Percentiles rank a stretch among this genome's conserved stretches.
Conservation (phyloP, 805 yeast genomes). For the Candida sithepensis region DNA sequence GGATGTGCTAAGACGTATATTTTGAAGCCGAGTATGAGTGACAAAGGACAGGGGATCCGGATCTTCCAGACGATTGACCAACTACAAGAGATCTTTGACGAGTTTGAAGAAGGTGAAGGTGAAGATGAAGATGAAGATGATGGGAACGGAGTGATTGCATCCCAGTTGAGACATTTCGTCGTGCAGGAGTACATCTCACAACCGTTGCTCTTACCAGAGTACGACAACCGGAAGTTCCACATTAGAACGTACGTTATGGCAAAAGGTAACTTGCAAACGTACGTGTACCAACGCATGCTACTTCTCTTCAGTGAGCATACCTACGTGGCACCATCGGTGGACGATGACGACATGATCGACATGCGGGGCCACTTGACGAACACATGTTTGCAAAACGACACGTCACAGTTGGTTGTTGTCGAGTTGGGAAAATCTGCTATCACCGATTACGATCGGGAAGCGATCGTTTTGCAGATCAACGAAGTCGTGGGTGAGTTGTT, state of each 20-base stretch:
- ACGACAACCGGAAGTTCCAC: slow-evolving; percentile 77
- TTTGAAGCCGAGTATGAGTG: slow-evolving; percentile 95
- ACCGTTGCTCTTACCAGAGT: slow-evolving; percentile 63
- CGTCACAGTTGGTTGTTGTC: slow-evolving; percentile 44
- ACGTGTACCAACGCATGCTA: slow-evolving; percentile 74
- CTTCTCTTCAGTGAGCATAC: slow-evolving; percentile 69
- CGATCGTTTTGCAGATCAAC: slow-evolving; percentile 54
- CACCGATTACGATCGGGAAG: slow-evolving; percentile 30
- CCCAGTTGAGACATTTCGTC: slow-evolving; percentile 86
- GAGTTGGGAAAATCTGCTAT: slow-evolving; percentile 56
- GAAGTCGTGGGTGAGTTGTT: slow-evolving; percentile 66
- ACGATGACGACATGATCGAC: slow-evolving; percentile 28
- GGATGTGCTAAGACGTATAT: slow-evolving; percentile 61
- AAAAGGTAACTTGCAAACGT: slow-evolving; percentile 70
- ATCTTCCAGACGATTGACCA: slow-evolving; percentile 75
- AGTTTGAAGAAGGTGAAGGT: slow-evolving; percentile 72
- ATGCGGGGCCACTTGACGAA: slow-evolving; percentile 85
- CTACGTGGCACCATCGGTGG: slow-evolving; percentile 37
- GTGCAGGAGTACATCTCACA: slow-evolving; percentile 74
- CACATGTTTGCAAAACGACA: slow-evolving; percentile 73
- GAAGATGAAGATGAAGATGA: slow-evolving; percentile 65
- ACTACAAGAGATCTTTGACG: slow-evolving; percentile 77
- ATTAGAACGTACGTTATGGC: slow-evolving; percentile 80
- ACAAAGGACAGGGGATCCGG: slow-evolving; percentile 93
- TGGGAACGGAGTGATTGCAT: slow-evolving; percentile 70